phyloP scores from a whole-genome alignment of 495 filamentous ascomycete genomes.

The Tuber magnatum region DNA sequence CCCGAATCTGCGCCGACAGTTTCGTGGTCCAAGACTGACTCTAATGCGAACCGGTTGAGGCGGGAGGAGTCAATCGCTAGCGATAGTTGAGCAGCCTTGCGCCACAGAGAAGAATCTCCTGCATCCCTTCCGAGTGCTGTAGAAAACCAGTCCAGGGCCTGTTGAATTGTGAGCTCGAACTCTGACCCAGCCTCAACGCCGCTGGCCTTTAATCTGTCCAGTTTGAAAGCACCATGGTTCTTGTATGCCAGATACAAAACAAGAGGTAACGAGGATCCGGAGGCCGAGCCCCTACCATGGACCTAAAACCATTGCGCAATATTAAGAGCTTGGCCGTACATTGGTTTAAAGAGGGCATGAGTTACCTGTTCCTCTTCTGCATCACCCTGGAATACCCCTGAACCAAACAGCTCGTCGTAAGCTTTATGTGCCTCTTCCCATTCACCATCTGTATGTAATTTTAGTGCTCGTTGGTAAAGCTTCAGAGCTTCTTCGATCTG shows the following conservation, averaged over 20 bases:
- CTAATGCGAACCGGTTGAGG: constrained; percentile 76
- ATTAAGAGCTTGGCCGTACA: neutral
- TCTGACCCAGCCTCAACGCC: constrained; percentile 38
- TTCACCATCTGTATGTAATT: constrained; percentile 82
- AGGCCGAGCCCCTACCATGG: constrained; percentile 30
- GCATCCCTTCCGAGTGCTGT: constrained; percentile 74
- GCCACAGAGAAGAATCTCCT: constrained; percentile 90
- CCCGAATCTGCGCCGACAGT: constrained; percentile 57
- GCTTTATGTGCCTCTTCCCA: constrained; percentile 72
- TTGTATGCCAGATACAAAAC: constrained; percentile 90
- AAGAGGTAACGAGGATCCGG: constrained; percentile 58
- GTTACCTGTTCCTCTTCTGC: constrained; percentile 44
- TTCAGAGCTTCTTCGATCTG: constrained; percentile 94
- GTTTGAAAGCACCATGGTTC: constrained; percentile 80
- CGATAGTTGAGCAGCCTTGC: constrained; percentile 70
- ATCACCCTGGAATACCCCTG: constrained; percentile 66
- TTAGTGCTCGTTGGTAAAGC: constrained; percentile 85
- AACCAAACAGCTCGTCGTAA: constrained; percentile 76
- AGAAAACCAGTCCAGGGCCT: constrained; percentile 39
- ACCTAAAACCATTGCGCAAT: constrained; percentile 17
- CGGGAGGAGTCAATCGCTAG: constrained; percentile 67
- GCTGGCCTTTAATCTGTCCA: constrained; percentile 61
- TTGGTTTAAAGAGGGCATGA: constrained; percentile 25
- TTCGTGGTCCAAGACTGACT: constrained; percentile 81
- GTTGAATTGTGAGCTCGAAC: constrained; percentile 25